phyloP scores from a whole-genome alignment of 2,329 filamentous ascomycete species.

The Aschersonia sp. region DNA sequence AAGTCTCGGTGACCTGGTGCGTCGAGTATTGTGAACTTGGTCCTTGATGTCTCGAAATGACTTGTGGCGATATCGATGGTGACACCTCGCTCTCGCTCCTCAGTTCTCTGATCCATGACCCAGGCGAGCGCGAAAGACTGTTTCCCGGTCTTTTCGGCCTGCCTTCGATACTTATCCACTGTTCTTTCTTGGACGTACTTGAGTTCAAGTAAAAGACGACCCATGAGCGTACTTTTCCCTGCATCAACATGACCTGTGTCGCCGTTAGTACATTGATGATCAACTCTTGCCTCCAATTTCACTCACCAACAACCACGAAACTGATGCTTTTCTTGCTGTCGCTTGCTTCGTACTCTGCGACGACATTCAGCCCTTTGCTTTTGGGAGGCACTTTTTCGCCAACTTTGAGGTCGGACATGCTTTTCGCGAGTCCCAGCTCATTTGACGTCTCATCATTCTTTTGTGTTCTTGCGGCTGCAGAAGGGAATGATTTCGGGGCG shows the following conservation, averaged over 20 bases:
- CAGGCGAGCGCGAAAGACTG: constrained; percentile 92
- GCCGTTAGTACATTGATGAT: not conserved
- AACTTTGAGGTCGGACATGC: constrained; percentile 23
- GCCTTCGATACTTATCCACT: constrained; percentile 73
- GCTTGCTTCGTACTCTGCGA: constrained; percentile 64
- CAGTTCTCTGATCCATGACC: constrained; percentile 85
- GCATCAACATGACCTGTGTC: constrained; percentile 79
- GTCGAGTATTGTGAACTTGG: constrained; percentile 85
- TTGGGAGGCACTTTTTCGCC: constrained; percentile 42
- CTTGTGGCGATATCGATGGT: constrained; percentile 96
- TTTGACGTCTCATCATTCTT: constrained; percentile 18
- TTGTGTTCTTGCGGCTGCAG: constrained; percentile 19
- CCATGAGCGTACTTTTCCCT: constrained; percentile 96
- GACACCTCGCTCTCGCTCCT: constrained; percentile 80
- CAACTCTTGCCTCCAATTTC: not conserved
- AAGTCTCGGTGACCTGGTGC: constrained; percentile 92
- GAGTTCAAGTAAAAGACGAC: constrained; percentile 77
- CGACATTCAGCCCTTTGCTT: constrained; percentile 72
- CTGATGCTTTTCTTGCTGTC: constrained; percentile 69
- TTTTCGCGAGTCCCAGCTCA: constrained; percentile 12
- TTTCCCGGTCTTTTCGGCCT: constrained; percentile 86
- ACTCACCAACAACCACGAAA: constrained; percentile 81
- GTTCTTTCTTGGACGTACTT: constrained; percentile 80
- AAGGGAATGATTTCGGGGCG: constrained; percentile 15
- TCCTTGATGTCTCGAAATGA: constrained; percentile 79